Evolutionary conservation across 805 yeast species (phyloP).

Genomic region (Wickerhamomyces ciferrii): DNA sequence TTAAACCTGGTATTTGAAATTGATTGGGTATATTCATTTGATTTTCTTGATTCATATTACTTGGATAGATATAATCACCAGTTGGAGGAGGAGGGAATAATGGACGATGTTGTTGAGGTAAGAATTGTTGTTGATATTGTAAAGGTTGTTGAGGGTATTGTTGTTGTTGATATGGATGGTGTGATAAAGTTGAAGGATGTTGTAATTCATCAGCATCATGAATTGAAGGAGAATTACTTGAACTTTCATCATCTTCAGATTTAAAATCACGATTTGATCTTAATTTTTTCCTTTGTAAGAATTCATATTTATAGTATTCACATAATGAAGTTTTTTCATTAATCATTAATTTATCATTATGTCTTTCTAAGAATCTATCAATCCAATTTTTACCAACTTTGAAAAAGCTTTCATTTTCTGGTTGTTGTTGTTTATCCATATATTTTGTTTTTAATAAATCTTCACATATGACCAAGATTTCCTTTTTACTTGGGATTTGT

Average conservation of each 20-base stretch:
- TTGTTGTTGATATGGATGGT: slow-evolving; percentile 2
- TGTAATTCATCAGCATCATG: slow-evolving; percentile 4
- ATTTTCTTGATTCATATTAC: neutral
- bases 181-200: slow-evolving; percentile 1
- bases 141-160: slow-evolving; percentile 1
- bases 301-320: slow-evolving; percentile 23
- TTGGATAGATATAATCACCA: neutral
- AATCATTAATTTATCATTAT: slow-evolving; percentile 20
- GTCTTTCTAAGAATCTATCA: slow-evolving; percentile 23
- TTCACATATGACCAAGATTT: slow-evolving; percentile 20
- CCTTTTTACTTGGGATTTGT: slow-evolving; percentile 21
- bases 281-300: slow-evolving; percentile 19
- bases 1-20: neutral
- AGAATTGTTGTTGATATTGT: neutral
- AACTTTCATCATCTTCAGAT: slow-evolving; percentile 10
- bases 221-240: slow-evolving; percentile 1
- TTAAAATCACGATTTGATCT: slow-evolving; percentile 17
- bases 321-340: slow-evolving; percentile 14
- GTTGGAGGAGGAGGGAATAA: neutral
- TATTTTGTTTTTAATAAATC: slow-evolving; percentile 17
- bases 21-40: neutral
- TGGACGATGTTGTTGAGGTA: neutral
- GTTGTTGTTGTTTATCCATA: slow-evolving; percentile 7
- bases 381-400: slow-evolving; percentile 26
- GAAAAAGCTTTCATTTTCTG: slow-evolving; percentile 12